These are phyloP conservation scores for Heimioporus sp. DNA, from an alignment of 768 basidiomycete species.

Conservation along the genomic window DNA sequence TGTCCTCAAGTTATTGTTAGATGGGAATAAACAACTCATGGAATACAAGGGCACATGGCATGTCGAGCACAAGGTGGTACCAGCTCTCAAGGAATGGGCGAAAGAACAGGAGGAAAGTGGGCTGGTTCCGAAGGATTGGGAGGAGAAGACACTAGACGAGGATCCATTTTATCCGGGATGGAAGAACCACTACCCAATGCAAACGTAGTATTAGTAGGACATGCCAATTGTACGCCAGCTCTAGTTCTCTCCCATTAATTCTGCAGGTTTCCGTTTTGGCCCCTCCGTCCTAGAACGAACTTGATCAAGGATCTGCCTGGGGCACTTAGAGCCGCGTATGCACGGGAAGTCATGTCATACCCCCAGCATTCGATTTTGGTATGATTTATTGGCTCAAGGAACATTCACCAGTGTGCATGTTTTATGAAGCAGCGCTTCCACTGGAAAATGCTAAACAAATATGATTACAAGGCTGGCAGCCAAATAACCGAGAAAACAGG, in stretches of 20 bases:
- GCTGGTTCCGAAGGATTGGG: conserved; percentile 46
- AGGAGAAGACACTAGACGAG: conserved; percentile 48
- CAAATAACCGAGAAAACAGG: too few species aligned
- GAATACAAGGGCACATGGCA: conserved; percentile 44
- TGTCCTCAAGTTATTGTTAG: conserved; percentile 41
- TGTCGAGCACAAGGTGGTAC: conserved; percentile 43
- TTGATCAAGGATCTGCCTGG: too few species aligned
- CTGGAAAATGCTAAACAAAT: too few species aligned
- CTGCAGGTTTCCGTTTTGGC: conserved; percentile 86
- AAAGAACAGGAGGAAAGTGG: conserved; percentile 47
- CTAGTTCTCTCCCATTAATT: conserved; percentile 53
- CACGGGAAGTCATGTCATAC: too few species aligned
- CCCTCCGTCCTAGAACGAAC: too few species aligned
- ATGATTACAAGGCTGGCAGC: too few species aligned
- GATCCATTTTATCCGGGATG: conserved; percentile 52
- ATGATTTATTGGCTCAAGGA: too few species aligned
- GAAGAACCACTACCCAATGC: conserved; percentile 28
- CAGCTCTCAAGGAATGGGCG: conserved; percentile 45
- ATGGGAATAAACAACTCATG: conserved; percentile 38
- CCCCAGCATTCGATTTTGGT: too few species aligned
- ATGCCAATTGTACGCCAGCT: not conserved
- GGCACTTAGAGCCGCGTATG: too few species aligned
- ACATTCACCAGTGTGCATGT: too few species aligned
- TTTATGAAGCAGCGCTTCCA: too few species aligned
- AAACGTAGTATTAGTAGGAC: conserved; percentile 3